Base-by-base conservation (phyloP, 345 rosid species). In the Boechera stricta region DNA sequence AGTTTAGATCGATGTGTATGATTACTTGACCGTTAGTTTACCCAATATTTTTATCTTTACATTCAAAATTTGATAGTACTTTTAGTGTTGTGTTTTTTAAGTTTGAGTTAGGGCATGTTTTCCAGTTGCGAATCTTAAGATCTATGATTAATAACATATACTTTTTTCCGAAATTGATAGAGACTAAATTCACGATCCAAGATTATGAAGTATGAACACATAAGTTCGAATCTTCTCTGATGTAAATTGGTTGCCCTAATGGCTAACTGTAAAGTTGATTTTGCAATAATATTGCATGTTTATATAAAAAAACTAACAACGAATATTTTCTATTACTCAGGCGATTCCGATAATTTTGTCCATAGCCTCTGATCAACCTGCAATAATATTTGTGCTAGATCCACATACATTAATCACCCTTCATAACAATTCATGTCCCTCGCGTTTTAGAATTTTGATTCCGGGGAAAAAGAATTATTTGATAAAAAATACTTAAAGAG, bases 11-110 rank as follows among this genome's bases (percentile, higher is more conserved):
- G 7, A 47, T 47, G 7, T 29, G 32, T 10, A 44, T 44, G 33
- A 52, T 68, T 39, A 26, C 39, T 39, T 9, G 48, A 68, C 48
- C 49, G 9, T 53, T 52, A 52, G 13, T 24, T 36, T 67, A 10
- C 42, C 32, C 45, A 38, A 15, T 8, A 38, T 18, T 6, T 4
- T 4, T 67, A 1, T 39, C 9, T n/a, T 7, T 35, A 5, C 28
- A 36, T 13, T 67, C 15, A 67, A 67, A 53, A 36, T 67, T 33
- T 4, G 8, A 28, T 29, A 1, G 32, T 24, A 21, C 12, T 38
- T n/a, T 11, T 42, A 26, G 51, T 26, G 6, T 13, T 41, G 32
- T 41, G 35, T 63, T 13, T 26, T 45, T 24, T 18, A 26, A 26
- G 10, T 64, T 28, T 29, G 38, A 36, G 45, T 35, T 35, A 35